Base-by-base conservation (phyloP, 306 rosid genomes). In the Ceratonia siliqua region DNA sequence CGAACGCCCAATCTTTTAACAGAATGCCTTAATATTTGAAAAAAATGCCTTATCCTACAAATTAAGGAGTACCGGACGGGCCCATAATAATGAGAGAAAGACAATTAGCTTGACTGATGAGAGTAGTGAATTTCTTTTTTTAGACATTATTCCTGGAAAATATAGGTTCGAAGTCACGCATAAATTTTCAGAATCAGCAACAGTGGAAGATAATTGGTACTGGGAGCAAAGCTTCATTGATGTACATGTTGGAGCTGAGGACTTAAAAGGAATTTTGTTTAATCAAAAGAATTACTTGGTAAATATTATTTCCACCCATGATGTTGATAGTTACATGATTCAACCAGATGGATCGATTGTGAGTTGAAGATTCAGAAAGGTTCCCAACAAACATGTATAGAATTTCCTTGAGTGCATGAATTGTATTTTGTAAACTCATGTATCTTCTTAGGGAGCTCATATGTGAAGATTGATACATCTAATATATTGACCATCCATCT, bases 201-300 rank as follows among this genome's bases (percentile, higher is more conserved):
- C 79, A 33, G 56, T 62, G 18, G 78, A 89, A 83, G 98, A 95
- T 85, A 85, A 86, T 70, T 95, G 99, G 99, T 95, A 98, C 88
- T 95, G 99, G 99, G 88, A 90, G 77, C 85, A 79, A 70, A 90
- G 85, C 84, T 86, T 66, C 73, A 62, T 90, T 68, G 91, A 92
- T 74, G 79, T 92, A 68, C 84, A 85, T 78, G 85, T 89, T 81
- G 98, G 98, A 49, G 88, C 85, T 42, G 97, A 90, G 55, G 97
- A 89, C 75, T 74, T 92, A 2, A 78, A 89, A 32, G 98, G 93
- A 76, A 70, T 95, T 77, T 43, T 77, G 45, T 90, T 95, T 82
- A 84, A 87, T 78, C 99, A 95, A 78, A 95, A 89, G 74, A 98
- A 98, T 53, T 95, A 87, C 73, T 79, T 90, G 95, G 87, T 90